Evolutionary conservation across 148 eudicot genomes (phyloP).

Genomic region (Tetragonia tetragonoides): DNA sequence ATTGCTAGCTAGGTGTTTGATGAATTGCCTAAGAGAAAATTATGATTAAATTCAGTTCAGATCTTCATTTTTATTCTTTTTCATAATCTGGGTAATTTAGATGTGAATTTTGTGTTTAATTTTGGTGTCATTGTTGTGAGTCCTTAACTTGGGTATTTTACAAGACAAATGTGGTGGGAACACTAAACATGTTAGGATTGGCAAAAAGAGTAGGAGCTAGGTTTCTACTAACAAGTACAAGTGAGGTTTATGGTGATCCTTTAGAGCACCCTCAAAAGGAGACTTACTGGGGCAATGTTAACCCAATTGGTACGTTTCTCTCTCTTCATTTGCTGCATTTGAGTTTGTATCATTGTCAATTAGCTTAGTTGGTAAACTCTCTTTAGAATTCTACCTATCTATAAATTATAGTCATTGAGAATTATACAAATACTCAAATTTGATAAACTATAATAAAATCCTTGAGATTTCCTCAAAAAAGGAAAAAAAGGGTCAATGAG

Average conservation of each 20-base stretch:
- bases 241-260: slow-evolving; percentile 99
- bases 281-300: slow-evolving; percentile 98
- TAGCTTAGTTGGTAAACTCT: not conserved
- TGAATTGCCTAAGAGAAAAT: slow-evolving; percentile 7
- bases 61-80: not conserved
- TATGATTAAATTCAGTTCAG: slow-evolving; percentile 9
- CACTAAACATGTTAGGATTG: slow-evolving; percentile 91
- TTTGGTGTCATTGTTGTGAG: not conserved
- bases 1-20: not conserved
- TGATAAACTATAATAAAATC: no score
- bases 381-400: not conserved
- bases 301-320: slow-evolving; percentile 70
- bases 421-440: no score
- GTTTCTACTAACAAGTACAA: slow-evolving; percentile 91
- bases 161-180: slow-evolving; percentile 99
- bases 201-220: slow-evolving; percentile 96
- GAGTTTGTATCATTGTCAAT: not conserved
- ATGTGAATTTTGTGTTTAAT: not conserved
- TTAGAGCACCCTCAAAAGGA: slow-evolving; percentile 94
- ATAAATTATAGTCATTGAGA: no score
- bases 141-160: slow-evolving; percentile 31
- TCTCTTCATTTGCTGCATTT: not conserved
- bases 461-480: no score
- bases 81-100: not conserved
- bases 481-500: no score